These are phyloP conservation scores for Fusarium udum DNA, from an alignment of 2,329 filamentous ascomycete genomes.

Conservation along the genomic window DNA sequence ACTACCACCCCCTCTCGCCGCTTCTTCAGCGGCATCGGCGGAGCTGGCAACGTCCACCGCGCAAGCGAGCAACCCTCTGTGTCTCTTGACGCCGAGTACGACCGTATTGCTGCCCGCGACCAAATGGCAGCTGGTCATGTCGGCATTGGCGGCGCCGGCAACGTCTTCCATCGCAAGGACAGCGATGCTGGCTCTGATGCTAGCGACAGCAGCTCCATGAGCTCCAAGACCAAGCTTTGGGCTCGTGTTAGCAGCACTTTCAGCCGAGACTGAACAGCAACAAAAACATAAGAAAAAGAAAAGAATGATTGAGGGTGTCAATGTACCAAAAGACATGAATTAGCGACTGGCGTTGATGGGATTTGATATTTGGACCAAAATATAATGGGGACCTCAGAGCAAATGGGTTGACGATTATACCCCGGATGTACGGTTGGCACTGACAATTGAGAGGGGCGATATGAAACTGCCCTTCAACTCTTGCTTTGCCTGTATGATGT, in stretches of 20 bases:
- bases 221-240: slow-evolving; percentile 48
- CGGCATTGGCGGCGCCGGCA: slow-evolving; percentile 73
- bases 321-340: slow-evolving; percentile 10
- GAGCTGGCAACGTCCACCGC: slow-evolving; percentile 70
- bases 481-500: slow-evolving; percentile 43
- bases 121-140: slow-evolving; percentile 65
- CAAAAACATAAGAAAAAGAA: not conserved
- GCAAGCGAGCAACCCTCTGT: slow-evolving; percentile 57
- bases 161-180: slow-evolving; percentile 65
- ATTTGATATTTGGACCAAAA: slow-evolving; percentile 3
- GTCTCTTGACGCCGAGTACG: slow-evolving; percentile 58
- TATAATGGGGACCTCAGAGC: slow-evolving; percentile 46
- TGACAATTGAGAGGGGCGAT: slow-evolving; percentile 28
- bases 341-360: slow-evolving; percentile 43
- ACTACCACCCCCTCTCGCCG: slow-evolving; percentile 51
- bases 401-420: slow-evolving; percentile 38
- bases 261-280: slow-evolving; percentile 40
- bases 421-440: slow-evolving; percentile 33
- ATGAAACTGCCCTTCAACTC: slow-evolving; percentile 27
- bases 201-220: slow-evolving; percentile 52
- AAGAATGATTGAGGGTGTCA: not conserved
- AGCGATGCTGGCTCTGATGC: slow-evolving; percentile 48
- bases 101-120: slow-evolving; percentile 55
- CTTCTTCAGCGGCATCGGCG: slow-evolving; percentile 74
- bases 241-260: slow-evolving; percentile 48